Percentiles rank a stretch among this genome's conserved stretches.
Conservation (phyloP, 805 yeast genomes). For the Ogataea populi-albae region DNA sequence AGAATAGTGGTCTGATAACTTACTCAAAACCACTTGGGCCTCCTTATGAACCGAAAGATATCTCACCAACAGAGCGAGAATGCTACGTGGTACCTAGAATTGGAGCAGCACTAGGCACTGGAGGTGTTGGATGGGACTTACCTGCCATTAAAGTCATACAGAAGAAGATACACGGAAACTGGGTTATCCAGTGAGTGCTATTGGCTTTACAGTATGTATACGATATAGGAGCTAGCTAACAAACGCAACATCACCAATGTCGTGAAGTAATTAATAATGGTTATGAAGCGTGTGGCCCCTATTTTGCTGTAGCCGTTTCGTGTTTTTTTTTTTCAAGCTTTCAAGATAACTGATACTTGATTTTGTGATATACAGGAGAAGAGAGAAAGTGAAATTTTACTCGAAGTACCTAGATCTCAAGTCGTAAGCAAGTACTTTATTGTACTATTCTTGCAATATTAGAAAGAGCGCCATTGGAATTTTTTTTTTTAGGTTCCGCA, state of each 20-base stretch:
- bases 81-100: conserved; percentile 89
- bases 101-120: conserved; percentile 80
- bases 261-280: no score
- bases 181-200: conserved; percentile 43
- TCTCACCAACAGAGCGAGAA: conserved; percentile 67
- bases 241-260: no score
- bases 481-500: no score
- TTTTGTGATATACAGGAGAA: not conserved
- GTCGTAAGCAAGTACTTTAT: no score
- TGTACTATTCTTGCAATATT: no score
- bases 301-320: no score
- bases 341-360: not conserved
- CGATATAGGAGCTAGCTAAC: no score
- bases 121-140: conserved; percentile 89
- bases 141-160: conserved; percentile 79
- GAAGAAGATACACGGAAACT: conserved; percentile 59
- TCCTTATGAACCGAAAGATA: conserved; percentile 76
- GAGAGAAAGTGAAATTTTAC: not conserved
- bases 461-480: no score
- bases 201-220: conserved; percentile 2
- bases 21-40: conserved; percentile 91
- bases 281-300: no score
- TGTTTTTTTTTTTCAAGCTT: conserved; percentile 1
- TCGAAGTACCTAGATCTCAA: no score
- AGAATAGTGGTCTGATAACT: conserved; percentile 65